Conservation (phyloP, 805 yeast genomes). For the Metschnikowia noctiluminum region DNA sequence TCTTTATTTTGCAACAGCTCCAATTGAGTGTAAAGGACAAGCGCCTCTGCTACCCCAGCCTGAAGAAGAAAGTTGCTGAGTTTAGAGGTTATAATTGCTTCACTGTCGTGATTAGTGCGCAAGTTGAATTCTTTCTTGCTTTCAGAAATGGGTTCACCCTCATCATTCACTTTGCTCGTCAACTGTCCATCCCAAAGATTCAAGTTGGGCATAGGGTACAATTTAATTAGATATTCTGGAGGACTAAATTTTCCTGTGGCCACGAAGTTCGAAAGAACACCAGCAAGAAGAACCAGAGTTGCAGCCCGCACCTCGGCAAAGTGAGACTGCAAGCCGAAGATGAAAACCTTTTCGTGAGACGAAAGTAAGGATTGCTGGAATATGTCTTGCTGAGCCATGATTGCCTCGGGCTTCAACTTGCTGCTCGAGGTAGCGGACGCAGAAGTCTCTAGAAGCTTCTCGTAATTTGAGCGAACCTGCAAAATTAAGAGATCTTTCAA, state of each 20-base stretch:
- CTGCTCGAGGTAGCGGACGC: conserved; percentile 36
- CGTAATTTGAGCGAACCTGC: conserved; percentile 36
- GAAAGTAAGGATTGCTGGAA: conserved; percentile 31
- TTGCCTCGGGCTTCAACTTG: conserved; percentile 40
- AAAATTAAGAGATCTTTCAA: conserved; percentile 32
- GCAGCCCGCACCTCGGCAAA: conserved; percentile 37
- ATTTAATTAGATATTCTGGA: conserved; percentile 30
- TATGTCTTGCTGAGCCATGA: conserved; percentile 39
- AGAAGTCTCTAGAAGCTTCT: conserved; percentile 33
- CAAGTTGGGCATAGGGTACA: conserved; percentile 30
- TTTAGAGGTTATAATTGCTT: conserved; percentile 20
- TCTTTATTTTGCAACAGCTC: conserved; percentile 39
- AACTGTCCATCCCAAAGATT: conserved; percentile 30
- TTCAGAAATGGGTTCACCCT: conserved; percentile 17
- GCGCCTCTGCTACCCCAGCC: conserved; percentile 30
- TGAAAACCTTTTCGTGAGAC: conserved; percentile 29
- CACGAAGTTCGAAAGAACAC: conserved; percentile 34
- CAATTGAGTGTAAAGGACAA: conserved; percentile 36
- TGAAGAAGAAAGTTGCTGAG: conserved; percentile 24
- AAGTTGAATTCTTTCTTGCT: conserved; percentile 23
- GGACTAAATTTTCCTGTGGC: conserved; percentile 37
- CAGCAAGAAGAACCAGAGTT: conserved; percentile 33
- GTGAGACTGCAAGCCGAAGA: conserved; percentile 30
- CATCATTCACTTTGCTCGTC: conserved; percentile 19
- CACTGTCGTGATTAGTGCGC: conserved; percentile 25